Percentiles rank a stretch among this genome's conserved stretches.
These are phyloP conservation scores for Odonthalia washingtoniensis DNA, from an alignment of 31 red algal species.

Conservation along the genomic window DNA sequence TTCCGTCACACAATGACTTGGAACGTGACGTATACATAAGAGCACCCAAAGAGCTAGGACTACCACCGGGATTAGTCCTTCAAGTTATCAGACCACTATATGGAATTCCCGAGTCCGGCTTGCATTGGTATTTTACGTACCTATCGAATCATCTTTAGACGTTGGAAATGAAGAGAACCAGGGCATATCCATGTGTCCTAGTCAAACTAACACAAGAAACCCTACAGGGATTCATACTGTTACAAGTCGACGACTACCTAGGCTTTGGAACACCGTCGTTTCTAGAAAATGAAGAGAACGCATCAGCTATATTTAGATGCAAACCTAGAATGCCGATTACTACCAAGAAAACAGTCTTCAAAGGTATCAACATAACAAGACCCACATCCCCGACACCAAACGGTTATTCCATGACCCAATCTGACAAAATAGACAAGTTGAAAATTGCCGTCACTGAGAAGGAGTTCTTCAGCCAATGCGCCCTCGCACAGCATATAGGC, in stretches of 20 bases:
- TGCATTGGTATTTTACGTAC: constrained; percentile 21
- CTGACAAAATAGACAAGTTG: too few relatives aligned
- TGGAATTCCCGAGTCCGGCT: constrained; percentile 22
- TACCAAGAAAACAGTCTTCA: too few relatives aligned
- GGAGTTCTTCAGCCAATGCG: too few relatives aligned
- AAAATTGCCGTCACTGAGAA: too few relatives aligned
- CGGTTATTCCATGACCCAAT: too few relatives aligned
- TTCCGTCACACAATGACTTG: not conserved
- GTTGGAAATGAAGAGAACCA: not conserved
- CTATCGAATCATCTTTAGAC: not conserved
- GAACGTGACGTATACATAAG: constrained; percentile 7
- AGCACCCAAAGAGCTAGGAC: constrained; percentile 2
- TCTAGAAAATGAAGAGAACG: not conserved
- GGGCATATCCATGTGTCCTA: constrained; percentile 6
- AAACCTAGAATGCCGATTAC: constrained; percentile 27
- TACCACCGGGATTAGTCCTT: not conserved
- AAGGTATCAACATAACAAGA: too few relatives aligned
- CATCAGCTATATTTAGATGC: not conserved
- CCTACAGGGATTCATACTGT: not conserved
- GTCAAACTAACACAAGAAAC: not conserved
- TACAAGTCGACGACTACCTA: not conserved
- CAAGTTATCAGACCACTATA: constrained; percentile 23
- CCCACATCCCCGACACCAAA: too few relatives aligned
- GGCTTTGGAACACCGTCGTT: too few relatives aligned
- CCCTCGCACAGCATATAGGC: too few relatives aligned